Percentiles rank a stretch among this genome's conserved stretches.
phyloP scores from a whole-genome alignment of 164 flowering plant genomes.

The Dillenia suffruticosa region DNA sequence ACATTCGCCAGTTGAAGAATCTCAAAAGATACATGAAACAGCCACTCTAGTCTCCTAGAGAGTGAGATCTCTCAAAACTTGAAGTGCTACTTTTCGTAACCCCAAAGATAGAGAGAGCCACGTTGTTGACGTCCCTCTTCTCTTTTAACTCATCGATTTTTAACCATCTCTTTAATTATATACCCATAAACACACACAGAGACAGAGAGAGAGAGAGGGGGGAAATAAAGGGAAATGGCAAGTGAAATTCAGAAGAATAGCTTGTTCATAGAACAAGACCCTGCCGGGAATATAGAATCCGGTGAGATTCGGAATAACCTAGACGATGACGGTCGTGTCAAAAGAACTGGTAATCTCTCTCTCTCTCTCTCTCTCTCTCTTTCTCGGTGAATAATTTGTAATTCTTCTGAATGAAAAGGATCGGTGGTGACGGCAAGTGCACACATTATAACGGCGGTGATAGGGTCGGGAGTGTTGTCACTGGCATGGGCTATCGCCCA shows the following conservation, averaged over 20 bases:
- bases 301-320: conserved; percentile 28
- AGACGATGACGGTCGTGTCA: conserved; percentile 71
- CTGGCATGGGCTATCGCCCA: conserved; percentile 94
- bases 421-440: conserved; percentile 89
- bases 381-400: background rate
- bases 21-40: too few species aligned
- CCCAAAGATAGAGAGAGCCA: too few species aligned
- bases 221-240: too few species aligned
- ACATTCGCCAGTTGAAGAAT: too few species aligned
- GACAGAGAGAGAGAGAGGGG: background rate
- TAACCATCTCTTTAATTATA: too few species aligned
- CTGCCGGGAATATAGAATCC: conserved; percentile 15
- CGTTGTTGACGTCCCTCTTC: too few species aligned
- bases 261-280: conserved; percentile 34
- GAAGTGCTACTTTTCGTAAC: too few species aligned
- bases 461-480: conserved; percentile 92
- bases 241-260: conserved; percentile 20
- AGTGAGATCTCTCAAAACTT: too few species aligned
- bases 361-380: background rate
- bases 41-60: too few species aligned
- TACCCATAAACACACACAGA: background rate
- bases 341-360: conserved; percentile 43
- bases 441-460: conserved; percentile 93
- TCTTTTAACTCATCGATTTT: too few species aligned
- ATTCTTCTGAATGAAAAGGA: conserved; percentile 36